Conservation (phyloP, 768 basidiomycete species). For the Pleurotus ostreatus region DNA sequence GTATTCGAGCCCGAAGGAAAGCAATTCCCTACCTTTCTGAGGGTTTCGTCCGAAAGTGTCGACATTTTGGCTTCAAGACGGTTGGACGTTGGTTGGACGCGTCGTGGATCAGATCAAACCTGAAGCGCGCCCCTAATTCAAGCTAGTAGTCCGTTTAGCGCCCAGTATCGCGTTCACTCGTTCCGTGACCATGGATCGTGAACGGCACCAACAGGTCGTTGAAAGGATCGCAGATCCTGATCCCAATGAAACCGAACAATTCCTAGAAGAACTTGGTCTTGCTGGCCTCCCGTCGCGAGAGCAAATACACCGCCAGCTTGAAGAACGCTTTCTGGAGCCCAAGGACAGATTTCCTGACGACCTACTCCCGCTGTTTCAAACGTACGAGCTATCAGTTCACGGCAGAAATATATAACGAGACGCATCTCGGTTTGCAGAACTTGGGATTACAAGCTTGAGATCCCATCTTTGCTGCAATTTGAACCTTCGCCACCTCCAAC, state of each 20-base stretch:
- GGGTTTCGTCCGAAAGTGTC: slow-evolving; percentile 75
- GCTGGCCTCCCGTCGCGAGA: slow-evolving; percentile 52
- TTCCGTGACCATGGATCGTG: slow-evolving; percentile 25
- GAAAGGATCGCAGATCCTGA: slow-evolving; percentile 44
- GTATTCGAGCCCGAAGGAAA: background rate
- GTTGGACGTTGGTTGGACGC: slow-evolving; percentile 14
- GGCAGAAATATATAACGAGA: slow-evolving; percentile 8
- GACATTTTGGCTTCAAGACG: slow-evolving; percentile 29
- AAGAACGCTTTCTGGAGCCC: slow-evolving; percentile 71
- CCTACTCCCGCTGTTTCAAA: slow-evolving; percentile 79
- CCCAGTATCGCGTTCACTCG: background rate
- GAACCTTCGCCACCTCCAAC: slow-evolving; percentile 76
- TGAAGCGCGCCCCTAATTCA: background rate
- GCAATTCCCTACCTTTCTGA: slow-evolving; percentile 58
- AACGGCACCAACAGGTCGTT: slow-evolving; percentile 32
- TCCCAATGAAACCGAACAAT: slow-evolving; percentile 29
- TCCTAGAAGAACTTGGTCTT: slow-evolving; percentile 59
- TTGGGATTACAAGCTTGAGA: slow-evolving; percentile 61
- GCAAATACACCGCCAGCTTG: slow-evolving; percentile 64
- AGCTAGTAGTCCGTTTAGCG: background rate
- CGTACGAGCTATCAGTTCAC: slow-evolving; percentile 45
- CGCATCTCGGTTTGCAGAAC: slow-evolving; percentile 41
- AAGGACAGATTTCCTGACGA: slow-evolving; percentile 60
- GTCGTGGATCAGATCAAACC: background rate
- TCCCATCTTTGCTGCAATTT: slow-evolving; percentile 60